Percentiles rank a stretch among this genome's conserved stretches.
Evolutionary conservation across 768 basidiomycete species (phyloP).

Genomic region (Boletus sp.): DNA sequence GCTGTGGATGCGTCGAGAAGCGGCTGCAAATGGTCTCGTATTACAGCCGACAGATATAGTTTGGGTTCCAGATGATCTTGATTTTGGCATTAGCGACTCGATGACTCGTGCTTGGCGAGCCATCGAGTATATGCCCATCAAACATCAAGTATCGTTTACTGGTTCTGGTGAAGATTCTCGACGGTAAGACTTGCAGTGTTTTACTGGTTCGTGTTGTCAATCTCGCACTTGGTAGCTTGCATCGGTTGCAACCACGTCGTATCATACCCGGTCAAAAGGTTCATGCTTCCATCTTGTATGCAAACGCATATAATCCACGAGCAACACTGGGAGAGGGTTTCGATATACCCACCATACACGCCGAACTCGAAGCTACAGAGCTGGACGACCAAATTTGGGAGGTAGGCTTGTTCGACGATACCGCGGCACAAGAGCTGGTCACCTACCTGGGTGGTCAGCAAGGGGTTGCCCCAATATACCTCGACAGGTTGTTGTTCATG

Average conservation of each 20-base stretch:
- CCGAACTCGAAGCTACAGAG: not conserved
- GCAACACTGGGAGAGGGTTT: conserved; percentile 23
- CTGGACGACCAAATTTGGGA: conserved; percentile 19
- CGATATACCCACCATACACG: conserved; percentile 14
- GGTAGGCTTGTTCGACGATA: conserved; percentile 18
- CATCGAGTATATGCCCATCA: conserved; percentile 25
- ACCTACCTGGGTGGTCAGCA: conserved; percentile 8
- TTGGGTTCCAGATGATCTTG: conserved; percentile 27
- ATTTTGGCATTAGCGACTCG: conserved; percentile 20
- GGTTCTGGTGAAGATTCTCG: conserved; percentile 15
- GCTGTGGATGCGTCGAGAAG: conserved; percentile 35
- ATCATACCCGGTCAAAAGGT: conserved; percentile 28
- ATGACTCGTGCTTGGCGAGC: conserved; percentile 15
- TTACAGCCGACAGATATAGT: conserved; percentile 26
- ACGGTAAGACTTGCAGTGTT: conserved; percentile 8
- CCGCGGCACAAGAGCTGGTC: conserved; percentile 13
- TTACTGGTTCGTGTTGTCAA: not conserved
- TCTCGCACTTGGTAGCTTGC: conserved; percentile 4
- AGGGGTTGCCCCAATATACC: conserved; percentile 17
- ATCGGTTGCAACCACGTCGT: conserved; percentile 21
- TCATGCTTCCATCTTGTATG: conserved; percentile 23
- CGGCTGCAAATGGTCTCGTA: conserved; percentile 21
- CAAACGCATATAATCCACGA: conserved; percentile 18
- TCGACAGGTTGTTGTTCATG: conserved; percentile 21
- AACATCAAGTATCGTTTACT: conserved; percentile 19